A percentile compares a stretch with the other conserved stretches of the same genome.
phyloP scores from a whole-genome alignment of 129 eudicot species.

The Saposhnikovia divaricata region DNA sequence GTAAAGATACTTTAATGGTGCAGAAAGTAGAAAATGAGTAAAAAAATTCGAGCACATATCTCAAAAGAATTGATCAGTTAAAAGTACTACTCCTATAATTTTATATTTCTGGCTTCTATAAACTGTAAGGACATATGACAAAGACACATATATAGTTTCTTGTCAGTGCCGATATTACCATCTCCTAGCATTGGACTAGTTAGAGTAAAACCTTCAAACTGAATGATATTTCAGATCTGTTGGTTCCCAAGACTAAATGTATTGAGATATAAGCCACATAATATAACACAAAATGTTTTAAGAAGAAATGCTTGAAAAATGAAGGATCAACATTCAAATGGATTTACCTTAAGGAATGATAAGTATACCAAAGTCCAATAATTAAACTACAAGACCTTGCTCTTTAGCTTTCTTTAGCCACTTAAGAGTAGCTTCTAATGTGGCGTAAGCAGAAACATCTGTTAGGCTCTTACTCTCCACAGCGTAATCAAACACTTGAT shows the following conservation, averaged over 20 bases:
- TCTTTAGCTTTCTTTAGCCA: constrained; percentile 89
- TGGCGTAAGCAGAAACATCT: constrained; percentile 73
- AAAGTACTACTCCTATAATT: no score
- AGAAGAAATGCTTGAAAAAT: neutral
- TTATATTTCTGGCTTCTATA: no score
- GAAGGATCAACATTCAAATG: neutral
- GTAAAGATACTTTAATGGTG: no score
- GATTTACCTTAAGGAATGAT: neutral
- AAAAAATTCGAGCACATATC: no score
- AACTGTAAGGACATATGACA: no score
- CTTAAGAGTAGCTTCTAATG: constrained; percentile 77
- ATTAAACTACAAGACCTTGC: constrained; percentile 68
- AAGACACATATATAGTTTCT: no score
- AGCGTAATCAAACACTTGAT: constrained; percentile 89
- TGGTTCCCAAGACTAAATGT: neutral
- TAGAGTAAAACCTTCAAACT: neutral
- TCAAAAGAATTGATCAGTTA: no score
- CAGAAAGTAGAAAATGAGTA: no score
- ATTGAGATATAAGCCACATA: neutral
- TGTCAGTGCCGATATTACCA: no score
- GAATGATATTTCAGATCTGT: neutral
- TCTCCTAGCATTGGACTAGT: neutral
- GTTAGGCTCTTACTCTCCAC: constrained; percentile 78
- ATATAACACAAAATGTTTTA: neutral
- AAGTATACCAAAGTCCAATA: constrained; percentile 17